Base-by-base conservation (phyloP, 1,139 yeast genomes). In the Geotrichum histeridarum region DNA sequence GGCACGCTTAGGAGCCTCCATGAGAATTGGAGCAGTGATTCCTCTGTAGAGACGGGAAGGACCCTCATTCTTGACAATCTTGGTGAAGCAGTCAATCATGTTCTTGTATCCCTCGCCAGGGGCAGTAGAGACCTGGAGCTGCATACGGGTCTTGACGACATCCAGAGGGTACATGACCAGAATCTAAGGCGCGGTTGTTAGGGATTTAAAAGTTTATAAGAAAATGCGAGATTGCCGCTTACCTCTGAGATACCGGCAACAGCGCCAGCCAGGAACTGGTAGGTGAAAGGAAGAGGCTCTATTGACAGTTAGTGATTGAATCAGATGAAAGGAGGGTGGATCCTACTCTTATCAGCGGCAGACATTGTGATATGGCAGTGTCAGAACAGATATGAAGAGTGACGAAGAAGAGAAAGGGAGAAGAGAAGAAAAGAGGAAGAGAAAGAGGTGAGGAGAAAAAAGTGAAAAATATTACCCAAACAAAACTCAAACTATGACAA, bases 1-100 rank as follows among this genome's bases (percentile, higher is more conserved):
- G 46, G 99, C 99, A 76, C 54, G 67, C 78, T 93, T 93, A 60
- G 99, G 99, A n/a, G 99, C 99, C 71, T 93, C 99, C 99, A 93
- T 93, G 67, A 93, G 78, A 64, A 93, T 88, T 47, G 99, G 99
- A 15, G 99, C 97, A 33, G 86, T 75, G 64, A 93, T 93, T 61
- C 99, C 99, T 70, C 91, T 84, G 73, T 93, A 94, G 58, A 93
- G 78, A 61, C 95, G 79, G 18, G 84, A 74, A 50, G 82, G 77
- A 43, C 99, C 99, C 73, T 94, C 99, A 61, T 81, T 84, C 65
- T 79, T 81, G 63, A 93, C 79, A 63, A 93, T 93, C 73, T 90
- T 89, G 63, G 79, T 74, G 63, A 94, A 72, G 69, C 96, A 88
- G 66, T 87, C 93, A 59, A 90, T 66, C 66, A 95, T 88, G 65